Conservation (phyloP, 1,139 yeast genomes). For the Candida anutae region DNA sequence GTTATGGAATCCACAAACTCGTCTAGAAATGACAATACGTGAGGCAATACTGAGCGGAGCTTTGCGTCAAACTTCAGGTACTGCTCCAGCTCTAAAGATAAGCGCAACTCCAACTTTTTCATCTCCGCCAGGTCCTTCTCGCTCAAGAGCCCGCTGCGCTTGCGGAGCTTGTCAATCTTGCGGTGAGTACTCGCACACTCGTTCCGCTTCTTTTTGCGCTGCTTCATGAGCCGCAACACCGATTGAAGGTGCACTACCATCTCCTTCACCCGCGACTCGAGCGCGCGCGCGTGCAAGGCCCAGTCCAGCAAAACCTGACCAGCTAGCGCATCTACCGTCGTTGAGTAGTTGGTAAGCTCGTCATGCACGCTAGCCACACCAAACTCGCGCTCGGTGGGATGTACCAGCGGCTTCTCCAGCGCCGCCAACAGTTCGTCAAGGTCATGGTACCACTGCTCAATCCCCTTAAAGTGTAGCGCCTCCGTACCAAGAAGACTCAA, state of each 20-base stretch:
- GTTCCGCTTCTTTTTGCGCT: slow-evolving; percentile 31
- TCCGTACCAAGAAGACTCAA: slow-evolving; percentile 27
- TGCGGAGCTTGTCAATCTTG: slow-evolving; percentile 34
- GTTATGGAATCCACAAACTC: slow-evolving; percentile 43
- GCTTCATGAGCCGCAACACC: slow-evolving; percentile 33
- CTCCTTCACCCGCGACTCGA: slow-evolving; percentile 26
- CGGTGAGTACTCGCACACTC: slow-evolving; percentile 32
- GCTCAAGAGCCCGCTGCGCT: slow-evolving; percentile 26
- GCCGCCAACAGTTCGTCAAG: slow-evolving; percentile 26
- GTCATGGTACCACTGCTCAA: slow-evolving; percentile 32
- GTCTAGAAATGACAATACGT: slow-evolving; percentile 36
- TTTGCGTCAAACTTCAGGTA: slow-evolving; percentile 33
- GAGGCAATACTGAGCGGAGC: slow-evolving; percentile 37
- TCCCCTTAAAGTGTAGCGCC: slow-evolving; percentile 36
- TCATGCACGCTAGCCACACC: slow-evolving; percentile 22
- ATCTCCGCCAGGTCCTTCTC: slow-evolving; percentile 34
- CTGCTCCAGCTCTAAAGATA: slow-evolving; percentile 21
- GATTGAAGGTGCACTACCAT: slow-evolving; percentile 33
- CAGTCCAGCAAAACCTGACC: slow-evolving; percentile 24
- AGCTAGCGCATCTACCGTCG: slow-evolving; percentile 22
- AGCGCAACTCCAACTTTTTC: slow-evolving; percentile 19
- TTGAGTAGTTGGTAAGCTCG: slow-evolving; percentile 23
- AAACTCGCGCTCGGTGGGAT: slow-evolving; percentile 31
- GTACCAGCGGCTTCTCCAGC: slow-evolving; percentile 26
- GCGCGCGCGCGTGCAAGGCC: slow-evolving; percentile 21